Percentiles rank a stretch among this genome's conserved stretches.
Evolutionary conservation across 495 filamentous ascomycete genomes (phyloP).

Genomic region (Pseudomonodictys pantanalensis): DNA sequence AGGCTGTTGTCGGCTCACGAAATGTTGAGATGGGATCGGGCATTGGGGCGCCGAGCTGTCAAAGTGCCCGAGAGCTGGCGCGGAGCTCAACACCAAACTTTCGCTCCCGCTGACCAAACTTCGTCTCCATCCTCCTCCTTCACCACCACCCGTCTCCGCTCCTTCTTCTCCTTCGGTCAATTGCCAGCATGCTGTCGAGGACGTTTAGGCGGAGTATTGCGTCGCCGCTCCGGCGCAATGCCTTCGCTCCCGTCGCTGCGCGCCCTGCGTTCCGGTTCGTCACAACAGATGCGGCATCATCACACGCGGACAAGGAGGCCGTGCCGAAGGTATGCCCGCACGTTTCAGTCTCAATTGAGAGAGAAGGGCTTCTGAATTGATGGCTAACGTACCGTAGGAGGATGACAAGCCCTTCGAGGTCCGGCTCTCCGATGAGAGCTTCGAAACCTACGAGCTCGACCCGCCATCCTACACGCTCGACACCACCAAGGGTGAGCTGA

Average conservation of each 20-base stretch:
- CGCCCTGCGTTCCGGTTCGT: conserved; percentile 61
- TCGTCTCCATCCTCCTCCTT: background rate
- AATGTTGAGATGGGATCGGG: conserved; percentile 12
- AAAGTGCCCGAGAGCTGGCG: conserved; percentile 7
- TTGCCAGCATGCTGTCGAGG: conserved; percentile 38
- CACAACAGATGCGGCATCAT: conserved; percentile 90
- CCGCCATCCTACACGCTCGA: conserved; percentile 86
- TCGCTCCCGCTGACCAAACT: conserved; percentile 10
- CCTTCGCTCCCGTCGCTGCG: conserved; percentile 54
- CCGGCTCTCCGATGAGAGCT: conserved; percentile 91
- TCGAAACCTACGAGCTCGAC: conserved; percentile 99
- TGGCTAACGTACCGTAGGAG: conserved; percentile 54
- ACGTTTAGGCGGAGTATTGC: conserved; percentile 41
- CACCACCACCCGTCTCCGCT: conserved; percentile 10
- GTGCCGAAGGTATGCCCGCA: conserved; percentile 59
- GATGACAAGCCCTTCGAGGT: conserved; percentile 94
- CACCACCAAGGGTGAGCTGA: conserved; percentile 94
- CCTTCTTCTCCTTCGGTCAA: conserved; percentile 1
- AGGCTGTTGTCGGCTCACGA: too few species aligned
- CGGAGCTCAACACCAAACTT: conserved; percentile 19
- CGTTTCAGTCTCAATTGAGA: background rate
- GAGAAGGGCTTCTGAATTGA: background rate
- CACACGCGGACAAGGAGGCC: conserved; percentile 80
- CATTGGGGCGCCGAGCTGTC: conserved; percentile 1
- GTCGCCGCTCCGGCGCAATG: conserved; percentile 55